Percentiles rank a stretch among this genome's conserved stretches.
phyloP scores from a whole-genome alignment of 2,329 filamentous ascomycete species.

The Colletotrichum australisinense region DNA sequence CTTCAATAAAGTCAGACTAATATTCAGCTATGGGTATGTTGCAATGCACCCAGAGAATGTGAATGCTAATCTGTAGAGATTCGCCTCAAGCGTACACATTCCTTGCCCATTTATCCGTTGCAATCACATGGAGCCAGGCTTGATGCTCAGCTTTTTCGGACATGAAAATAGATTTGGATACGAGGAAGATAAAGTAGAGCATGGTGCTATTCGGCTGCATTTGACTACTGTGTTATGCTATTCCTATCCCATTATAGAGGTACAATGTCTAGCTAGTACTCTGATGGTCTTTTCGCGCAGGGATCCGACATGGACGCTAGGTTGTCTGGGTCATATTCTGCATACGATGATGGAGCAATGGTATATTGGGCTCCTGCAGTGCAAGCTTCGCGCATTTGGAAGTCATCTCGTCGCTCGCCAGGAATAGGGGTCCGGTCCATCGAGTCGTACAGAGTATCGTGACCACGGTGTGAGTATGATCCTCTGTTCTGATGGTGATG shows the following conservation, averaged over 20 bases:
- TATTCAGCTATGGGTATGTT: neutral
- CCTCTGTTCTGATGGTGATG: neutral
- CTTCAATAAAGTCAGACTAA: neutral
- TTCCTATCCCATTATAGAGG: neutral
- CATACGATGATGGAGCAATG: slow-evolving; percentile 37
- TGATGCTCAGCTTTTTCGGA: neutral
- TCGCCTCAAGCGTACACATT: neutral
- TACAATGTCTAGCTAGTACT: neutral
- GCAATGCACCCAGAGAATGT: neutral
- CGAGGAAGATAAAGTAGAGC: neutral
- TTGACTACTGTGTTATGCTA: neutral
- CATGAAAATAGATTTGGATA: neutral
- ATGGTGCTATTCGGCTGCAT: neutral
- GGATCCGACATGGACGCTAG: slow-evolving; percentile 40
- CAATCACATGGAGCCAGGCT: neutral
- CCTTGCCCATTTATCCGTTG: neutral
- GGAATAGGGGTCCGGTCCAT: neutral
- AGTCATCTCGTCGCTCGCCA: neutral
- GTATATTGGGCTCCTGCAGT: neutral
- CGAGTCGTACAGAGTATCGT: neutral
- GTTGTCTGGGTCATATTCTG: slow-evolving; percentile 59
- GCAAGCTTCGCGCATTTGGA: neutral
- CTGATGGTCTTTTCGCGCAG: neutral
- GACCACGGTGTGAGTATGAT: neutral
- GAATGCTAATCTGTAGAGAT: neutral